Evolutionary conservation across 345 rosid species (phyloP), one percentile per base, ranked within the genome.

Genomic region (Ceriops zippeliana): DNA sequence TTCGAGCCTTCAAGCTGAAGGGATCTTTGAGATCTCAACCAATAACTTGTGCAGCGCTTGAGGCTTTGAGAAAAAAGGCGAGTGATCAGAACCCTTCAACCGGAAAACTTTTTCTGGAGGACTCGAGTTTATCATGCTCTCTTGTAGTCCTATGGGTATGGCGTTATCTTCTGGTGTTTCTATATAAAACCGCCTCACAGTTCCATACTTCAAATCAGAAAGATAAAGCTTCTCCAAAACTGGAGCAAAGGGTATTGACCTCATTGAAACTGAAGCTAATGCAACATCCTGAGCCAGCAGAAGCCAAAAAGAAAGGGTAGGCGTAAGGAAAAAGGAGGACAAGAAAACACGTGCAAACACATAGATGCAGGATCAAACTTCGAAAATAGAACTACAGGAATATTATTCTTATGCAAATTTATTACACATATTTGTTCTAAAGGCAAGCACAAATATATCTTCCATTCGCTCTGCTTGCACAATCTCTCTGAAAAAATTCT

Each of bases 41-140:
- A 92, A 66, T 76, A 87, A 42, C 80, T 87, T 91, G 78, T 95
- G 99, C 49, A 95, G 82, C 64, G 93, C 90, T 80, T 91, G 99
- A 78, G 99, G 99, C 83, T 90, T 95, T n/a, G 98, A 95, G 84
- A 95, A 95, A 81, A 95, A 95, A 11, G 99, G 98, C 11, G 99
- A 91, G 82, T 95, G 99, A 57, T 95, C 99, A 7, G 97, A 85
- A 10, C 99, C 99, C 84, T 84, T 95, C 47, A 95, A 71, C 27
- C 79, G 84, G 72, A 87, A 92, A 28, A 89, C 90, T 22, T 82
- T 82, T 72, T 96, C 97, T 0, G 98, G 98, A 13, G 97, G 90
- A 63, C 85, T 82, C n/a, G 87, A 72, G 49, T 80, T 89, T 59
- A 87, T 75, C 99, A 92, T 89, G 73, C 78, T 82, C 61, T 96